Percentiles rank a stretch among this genome's conserved stretches.
Evolutionary conservation across 345 rosid genomes (phyloP).

Genomic region (Lumnitzera littorea): DNA sequence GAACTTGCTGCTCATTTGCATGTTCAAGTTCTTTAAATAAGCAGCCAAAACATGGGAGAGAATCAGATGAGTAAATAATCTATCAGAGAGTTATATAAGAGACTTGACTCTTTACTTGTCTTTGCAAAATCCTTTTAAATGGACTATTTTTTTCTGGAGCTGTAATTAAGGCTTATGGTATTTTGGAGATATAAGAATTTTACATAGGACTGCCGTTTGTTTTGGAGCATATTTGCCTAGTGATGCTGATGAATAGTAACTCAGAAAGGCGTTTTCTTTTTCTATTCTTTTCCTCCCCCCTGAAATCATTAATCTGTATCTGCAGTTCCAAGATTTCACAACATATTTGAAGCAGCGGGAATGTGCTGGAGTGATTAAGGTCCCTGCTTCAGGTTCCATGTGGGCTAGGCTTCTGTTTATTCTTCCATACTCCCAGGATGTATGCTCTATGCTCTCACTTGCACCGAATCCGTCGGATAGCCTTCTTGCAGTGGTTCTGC

Average conservation of each 20-base stretch:
- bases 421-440: slow-evolving; percentile 69
- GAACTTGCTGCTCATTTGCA: too few species aligned
- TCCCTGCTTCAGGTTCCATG: slow-evolving; percentile 62
- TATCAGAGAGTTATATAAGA: too few species aligned
- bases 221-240: not conserved
- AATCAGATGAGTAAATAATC: too few species aligned
- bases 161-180: too few species aligned
- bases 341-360: slow-evolving; percentile 90
- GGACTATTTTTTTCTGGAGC: not conserved
- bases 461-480: slow-evolving; percentile 40
- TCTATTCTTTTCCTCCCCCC: not conserved
- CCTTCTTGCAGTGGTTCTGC: slow-evolving; percentile 78
- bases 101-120: not conserved
- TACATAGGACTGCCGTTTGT: not conserved
- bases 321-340: slow-evolving; percentile 88
- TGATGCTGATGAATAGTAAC: too few species aligned
- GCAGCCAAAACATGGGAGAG: too few species aligned
- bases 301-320: not conserved
- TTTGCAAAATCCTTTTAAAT: not conserved
- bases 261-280: not conserved
- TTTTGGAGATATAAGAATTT: too few species aligned
- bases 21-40: too few species aligned
- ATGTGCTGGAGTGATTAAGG: slow-evolving; percentile 95
- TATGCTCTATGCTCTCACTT: slow-evolving; percentile 71
- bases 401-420: slow-evolving; percentile 96